Base-by-base conservation (phyloP, 2,329 filamentous ascomycete genomes). In the Penicillium paneum region DNA sequence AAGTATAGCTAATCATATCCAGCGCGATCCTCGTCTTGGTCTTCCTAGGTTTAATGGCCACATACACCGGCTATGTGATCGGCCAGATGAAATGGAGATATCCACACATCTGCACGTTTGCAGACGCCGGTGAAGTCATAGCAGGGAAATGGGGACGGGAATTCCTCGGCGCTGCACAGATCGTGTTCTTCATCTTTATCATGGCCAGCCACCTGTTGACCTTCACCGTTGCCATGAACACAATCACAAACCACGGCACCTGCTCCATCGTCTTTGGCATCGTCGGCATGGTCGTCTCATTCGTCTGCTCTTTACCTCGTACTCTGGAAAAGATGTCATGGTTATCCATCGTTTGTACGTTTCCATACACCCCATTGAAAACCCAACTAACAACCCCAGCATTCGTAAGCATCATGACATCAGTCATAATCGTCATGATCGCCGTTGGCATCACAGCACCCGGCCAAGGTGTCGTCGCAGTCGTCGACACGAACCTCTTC, bases 131-230 rank as follows among this genome's bases (percentile, higher is more conserved):
- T 2, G 75, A 80, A 41, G 75, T 89, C 44, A 75, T 90, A 46
- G 77, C 78, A 54, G 88, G 88, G 8, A 74, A 72, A 17, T 74
- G 82, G 36, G 85, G 84, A 1, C 81, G 84, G 57, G 83, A 88
- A 67, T 60, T 90, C 31, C 74, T 88, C 41, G 85, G 84, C 24
- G 71, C 76, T 58, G 84, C 81, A 59, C 85, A 87, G 62, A 74
- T 81, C 10, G 71, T 89, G 17, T 83, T 89, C 70, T 76, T 90
- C 36, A 74, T 87, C 52, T 88, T 90, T 72, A 81, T 88, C 62
- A 85, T 87, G 71, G 85, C 82, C 32, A 87, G 85, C n/a, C 88
- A 91, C 71, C 78, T 88, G 48, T 74, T 90, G 57, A 88, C 86
- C 0, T 89, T 89, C 60, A 81, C 80, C 31, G 86, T 89, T 63